Base-by-base conservation (phyloP, 2,329 filamentous ascomycete genomes). In the Coniochaeta sp. region DNA sequence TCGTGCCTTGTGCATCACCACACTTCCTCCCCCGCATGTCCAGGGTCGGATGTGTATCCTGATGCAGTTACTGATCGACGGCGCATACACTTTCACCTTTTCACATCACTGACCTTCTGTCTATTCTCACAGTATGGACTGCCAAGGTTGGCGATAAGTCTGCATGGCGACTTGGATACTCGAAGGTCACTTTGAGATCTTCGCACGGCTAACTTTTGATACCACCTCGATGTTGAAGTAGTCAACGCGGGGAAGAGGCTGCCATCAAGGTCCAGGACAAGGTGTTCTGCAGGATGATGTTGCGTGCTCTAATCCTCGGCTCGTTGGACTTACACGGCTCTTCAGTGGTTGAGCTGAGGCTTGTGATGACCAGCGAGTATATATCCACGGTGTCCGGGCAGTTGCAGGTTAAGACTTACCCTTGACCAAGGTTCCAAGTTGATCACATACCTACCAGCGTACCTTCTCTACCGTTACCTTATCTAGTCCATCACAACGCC, bases 21-120 rank as follows among this genome's bases (percentile, higher is more conserved):
- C 38, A 42, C 33, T 20, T 22, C 38, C 38, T 46, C 16, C 45
- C 45, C 45, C 45, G 45, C 45, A 48, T 31, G 28, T 18, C 45
- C 45, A n/a, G 45, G 45, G 26, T 22, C 45, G 45, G 45, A 18
- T 9, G 6, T 48, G 3, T 48, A 31, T 30, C 45, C 45, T 18
- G 7, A 48, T 48, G 3, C 28, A 31, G 45, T 31, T 31, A 48
- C 26, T 10, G 45, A 48, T 48, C 45, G 28, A 31, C 45, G 30
- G 3, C 20, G n/a, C n/a, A n/a, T n/a, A n/a, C 38, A 14, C 38
- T 42, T 42, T 26, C 20, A 3, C 38, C 14, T 13, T 13, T 42
- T 18, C 20, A 14, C 38, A 42, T 18, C 7, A 26, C n/a, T n/a
- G n/a, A n/a, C n/a, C n/a, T n/a, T n/a, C n/a, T n/a, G n/a, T n/a